phyloP scores from a whole-genome alignment of 345 rosid species.

The Rhizophora apiculata region DNA sequence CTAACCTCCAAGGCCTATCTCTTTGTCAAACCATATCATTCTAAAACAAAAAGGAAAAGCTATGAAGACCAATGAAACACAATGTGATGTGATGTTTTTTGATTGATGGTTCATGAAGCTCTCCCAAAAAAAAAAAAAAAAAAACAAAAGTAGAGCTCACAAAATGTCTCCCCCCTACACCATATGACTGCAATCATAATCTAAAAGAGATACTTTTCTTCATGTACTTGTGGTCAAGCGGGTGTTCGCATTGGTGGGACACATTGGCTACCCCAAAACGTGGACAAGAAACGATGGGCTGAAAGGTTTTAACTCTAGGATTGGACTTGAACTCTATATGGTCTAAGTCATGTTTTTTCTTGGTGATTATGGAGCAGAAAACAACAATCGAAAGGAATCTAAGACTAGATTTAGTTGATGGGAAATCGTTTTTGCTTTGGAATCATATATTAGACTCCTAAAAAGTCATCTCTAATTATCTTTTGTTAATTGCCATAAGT shows the following conservation, averaged over 20 bases:
- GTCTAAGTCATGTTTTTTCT: conserved; percentile 8
- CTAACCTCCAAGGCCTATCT: conserved; percentile 20
- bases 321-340: conserved; percentile 34
- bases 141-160: conserved; percentile 13
- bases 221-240: conserved; percentile 49
- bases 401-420: conserved; percentile 16
- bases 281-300: conserved; percentile 62
- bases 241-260: conserved; percentile 36
- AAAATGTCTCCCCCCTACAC: conserved; percentile 22
- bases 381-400: conserved; percentile 17
- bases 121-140: background rate
- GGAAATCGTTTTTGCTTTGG: conserved; percentile 21
- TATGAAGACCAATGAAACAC: background rate
- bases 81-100: conserved; percentile 3
- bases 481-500: background rate
- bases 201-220: conserved; percentile 20
- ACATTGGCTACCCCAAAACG: conserved; percentile 30
- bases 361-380: conserved; percentile 8
- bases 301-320: conserved; percentile 32
- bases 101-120: background rate
- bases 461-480: conserved; percentile 10
- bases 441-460: conserved; percentile 10
- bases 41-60: background rate
- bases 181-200: conserved; percentile 49
- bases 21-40: conserved; percentile 16